Percentiles rank a stretch among this genome's conserved stretches.
phyloP scores from a whole-genome alignment of 208 protist genomes.

The Trypanosoma melophagium region DNA sequence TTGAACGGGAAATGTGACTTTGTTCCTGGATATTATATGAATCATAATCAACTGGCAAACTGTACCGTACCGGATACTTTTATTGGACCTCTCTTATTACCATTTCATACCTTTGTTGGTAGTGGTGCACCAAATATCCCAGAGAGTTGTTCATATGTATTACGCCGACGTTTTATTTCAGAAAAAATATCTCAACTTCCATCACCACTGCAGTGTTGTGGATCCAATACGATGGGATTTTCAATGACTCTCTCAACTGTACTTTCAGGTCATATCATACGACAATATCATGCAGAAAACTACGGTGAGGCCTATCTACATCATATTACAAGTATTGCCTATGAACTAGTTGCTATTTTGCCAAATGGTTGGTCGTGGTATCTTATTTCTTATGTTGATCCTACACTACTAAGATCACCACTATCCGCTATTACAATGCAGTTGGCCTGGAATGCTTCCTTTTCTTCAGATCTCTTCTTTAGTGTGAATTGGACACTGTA shows the following conservation, averaged over 20 bases:
- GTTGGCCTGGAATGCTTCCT: conserved; percentile 4
- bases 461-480: conserved; percentile 4
- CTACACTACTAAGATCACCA: not conserved
- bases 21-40: not conserved
- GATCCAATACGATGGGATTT: not conserved
- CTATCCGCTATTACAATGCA: not conserved
- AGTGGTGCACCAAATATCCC: not conserved
- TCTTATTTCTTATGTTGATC: conserved; percentile 4
- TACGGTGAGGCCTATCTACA: not conserved
- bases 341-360: conserved; percentile 1
- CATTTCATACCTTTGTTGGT: not conserved
- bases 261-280: not conserved
- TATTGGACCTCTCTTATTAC: not conserved
- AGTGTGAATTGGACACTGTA: conserved; percentile 5
- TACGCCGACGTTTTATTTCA: not conserved
- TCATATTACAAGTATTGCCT: not conserved
- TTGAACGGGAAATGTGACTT: not conserved
- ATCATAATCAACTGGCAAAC: not conserved
- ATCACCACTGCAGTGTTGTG: not conserved
- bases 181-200: not conserved
- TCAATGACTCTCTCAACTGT: not conserved
- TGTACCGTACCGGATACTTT: not conserved
- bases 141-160: not conserved
- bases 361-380: conserved; percentile 5
- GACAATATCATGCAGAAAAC: not conserved